A percentile compares a stretch with the other conserved stretches of the same genome.
Evolutionary conservation across 805 yeast genomes (phyloP).

Genomic region (Candida boleticola): DNA sequence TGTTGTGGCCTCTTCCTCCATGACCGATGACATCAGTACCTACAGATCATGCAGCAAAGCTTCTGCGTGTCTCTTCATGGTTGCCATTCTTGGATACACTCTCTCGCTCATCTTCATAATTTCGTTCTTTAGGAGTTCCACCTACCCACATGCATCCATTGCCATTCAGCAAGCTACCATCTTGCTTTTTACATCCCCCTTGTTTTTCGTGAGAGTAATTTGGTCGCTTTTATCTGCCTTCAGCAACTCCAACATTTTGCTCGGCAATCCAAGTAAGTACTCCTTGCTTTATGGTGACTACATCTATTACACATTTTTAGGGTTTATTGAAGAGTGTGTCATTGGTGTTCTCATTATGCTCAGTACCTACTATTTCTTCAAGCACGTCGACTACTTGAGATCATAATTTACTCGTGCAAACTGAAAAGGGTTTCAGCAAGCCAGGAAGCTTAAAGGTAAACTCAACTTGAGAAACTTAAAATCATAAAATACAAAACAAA

Average conservation of each 20-base stretch:
- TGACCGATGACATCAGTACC: conserved; percentile 2
- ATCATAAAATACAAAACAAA: too few species aligned
- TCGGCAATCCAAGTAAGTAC: conserved; percentile 10
- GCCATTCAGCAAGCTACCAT: conserved; percentile 1
- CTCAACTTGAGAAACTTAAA: too few species aligned
- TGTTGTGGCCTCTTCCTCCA: conserved; percentile 10
- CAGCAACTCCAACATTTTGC: conserved; percentile 7
- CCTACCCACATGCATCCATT: not conserved
- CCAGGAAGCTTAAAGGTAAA: too few species aligned
- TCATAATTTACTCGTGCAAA: too few species aligned
- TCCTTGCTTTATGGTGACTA: conserved; percentile 8
- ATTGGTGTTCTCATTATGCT: not conserved
- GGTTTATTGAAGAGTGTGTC: conserved; percentile 4
- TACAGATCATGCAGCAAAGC: conserved; percentile 8
- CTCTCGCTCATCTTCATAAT: conserved; percentile 1
- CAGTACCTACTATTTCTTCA: not conserved
- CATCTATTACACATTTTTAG: conserved; percentile 4
- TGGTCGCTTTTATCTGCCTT: conserved; percentile 15
- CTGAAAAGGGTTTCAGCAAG: too few species aligned
- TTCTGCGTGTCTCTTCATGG: conserved; percentile 12
- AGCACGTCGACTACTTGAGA: not conserved
- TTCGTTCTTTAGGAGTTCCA: conserved; percentile 1
- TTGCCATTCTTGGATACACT: conserved; percentile 7
- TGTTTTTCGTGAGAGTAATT: conserved; percentile 11
- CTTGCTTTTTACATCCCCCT: conserved; percentile 7